These are phyloP conservation scores for Scenedesmus sp. DNA, from an alignment of 163 green algal genomes.

Conservation along the genomic window DNA sequence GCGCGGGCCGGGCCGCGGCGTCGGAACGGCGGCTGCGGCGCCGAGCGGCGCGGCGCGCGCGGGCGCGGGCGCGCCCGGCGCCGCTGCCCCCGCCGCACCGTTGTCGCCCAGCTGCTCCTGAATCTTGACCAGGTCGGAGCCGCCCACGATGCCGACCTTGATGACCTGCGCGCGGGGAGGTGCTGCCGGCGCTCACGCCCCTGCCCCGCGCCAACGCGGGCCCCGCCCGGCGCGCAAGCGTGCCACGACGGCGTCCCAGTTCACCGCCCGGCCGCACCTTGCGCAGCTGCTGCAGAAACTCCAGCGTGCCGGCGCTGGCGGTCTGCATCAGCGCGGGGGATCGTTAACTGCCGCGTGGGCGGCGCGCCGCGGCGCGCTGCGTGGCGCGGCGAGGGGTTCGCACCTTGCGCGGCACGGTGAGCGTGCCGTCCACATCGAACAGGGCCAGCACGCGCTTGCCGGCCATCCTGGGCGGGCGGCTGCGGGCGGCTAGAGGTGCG, in stretches of 20 bases:
- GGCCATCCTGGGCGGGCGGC: not conserved
- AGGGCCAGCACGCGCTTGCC: constrained; percentile 76
- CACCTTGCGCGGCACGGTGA: constrained; percentile 94
- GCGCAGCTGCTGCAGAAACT: constrained; percentile 33
- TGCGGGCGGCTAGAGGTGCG: too few species aligned
- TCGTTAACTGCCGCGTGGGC: constrained; percentile 4
- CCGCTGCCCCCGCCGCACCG: constrained; percentile 49
- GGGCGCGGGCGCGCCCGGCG: too few species aligned
- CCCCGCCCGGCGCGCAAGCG: too few species aligned
- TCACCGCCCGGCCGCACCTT: constrained; percentile 5
- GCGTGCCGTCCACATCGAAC: constrained; percentile 99
- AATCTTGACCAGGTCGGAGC: constrained; percentile 97
- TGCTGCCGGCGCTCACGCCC: too few species aligned
- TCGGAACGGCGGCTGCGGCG: not conserved
- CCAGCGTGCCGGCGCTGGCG: constrained; percentile 24
- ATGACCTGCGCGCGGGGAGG: constrained; percentile 65
- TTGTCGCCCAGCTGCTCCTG: constrained; percentile 93
- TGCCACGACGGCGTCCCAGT: too few species aligned
- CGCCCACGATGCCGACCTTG: constrained; percentile 97
- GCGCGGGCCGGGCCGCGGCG: too few species aligned
- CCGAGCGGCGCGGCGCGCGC: not conserved
- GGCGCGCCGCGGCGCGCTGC: too few species aligned
- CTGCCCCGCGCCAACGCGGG: too few species aligned
- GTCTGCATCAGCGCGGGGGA: constrained; percentile 6
- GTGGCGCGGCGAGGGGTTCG: not conserved